A percentile compares a stretch with the other conserved stretches of the same genome.
Conservation (phyloP, 805 yeast genomes). For the Schwanniomyces polymorphus region DNA sequence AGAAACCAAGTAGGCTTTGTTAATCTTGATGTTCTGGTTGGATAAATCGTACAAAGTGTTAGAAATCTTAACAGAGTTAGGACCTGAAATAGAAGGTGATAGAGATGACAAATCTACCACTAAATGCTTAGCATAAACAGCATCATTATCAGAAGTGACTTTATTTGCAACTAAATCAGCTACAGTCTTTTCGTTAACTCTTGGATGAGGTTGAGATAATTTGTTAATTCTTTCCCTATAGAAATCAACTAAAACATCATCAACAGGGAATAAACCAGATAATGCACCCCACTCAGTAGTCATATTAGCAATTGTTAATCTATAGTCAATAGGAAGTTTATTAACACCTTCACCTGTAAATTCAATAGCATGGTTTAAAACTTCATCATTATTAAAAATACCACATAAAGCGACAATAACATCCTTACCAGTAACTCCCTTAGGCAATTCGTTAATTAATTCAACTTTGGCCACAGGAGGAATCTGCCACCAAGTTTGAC, state of each 20-base stretch:
- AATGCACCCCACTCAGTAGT: slow-evolving; percentile 99
- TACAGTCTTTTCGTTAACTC: slow-evolving; percentile 67
- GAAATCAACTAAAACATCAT: slow-evolving; percentile 72
- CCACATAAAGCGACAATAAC: slow-evolving; percentile 97
- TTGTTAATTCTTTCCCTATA: slow-evolving; percentile 62
- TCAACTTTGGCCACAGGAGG: slow-evolving; percentile 98
- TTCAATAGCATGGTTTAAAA: slow-evolving; percentile 89
- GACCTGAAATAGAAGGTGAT: slow-evolving; percentile 91
- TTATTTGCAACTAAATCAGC: slow-evolving; percentile 47
- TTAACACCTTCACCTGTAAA: slow-evolving; percentile 81
- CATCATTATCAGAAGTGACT: slow-evolving; percentile 65
- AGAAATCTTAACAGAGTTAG: slow-evolving; percentile 93
- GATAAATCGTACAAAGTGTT: slow-evolving; percentile 76
- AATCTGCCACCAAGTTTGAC: slow-evolving; percentile 99
- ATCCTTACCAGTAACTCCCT: slow-evolving; percentile 94
- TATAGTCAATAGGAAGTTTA: slow-evolving; percentile 71
- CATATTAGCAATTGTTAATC: slow-evolving; percentile 94
- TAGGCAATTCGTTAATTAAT: slow-evolving; percentile 74
- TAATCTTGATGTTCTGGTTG: slow-evolving; percentile 67
- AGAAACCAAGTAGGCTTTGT: slow-evolving; percentile 96
- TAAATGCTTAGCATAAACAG: slow-evolving; percentile 85
- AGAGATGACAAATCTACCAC: slow-evolving; percentile 76
- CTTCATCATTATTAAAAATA: slow-evolving; percentile 86
- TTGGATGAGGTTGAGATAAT: slow-evolving; percentile 76
- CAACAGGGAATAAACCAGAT: slow-evolving; percentile 97